A percentile compares a stretch with the other conserved stretches of the same genome.
These are phyloP conservation scores for Botrytis cinerea DNA, from an alignment of 2,329 filamentous ascomycete species.

Conservation along the genomic window DNA sequence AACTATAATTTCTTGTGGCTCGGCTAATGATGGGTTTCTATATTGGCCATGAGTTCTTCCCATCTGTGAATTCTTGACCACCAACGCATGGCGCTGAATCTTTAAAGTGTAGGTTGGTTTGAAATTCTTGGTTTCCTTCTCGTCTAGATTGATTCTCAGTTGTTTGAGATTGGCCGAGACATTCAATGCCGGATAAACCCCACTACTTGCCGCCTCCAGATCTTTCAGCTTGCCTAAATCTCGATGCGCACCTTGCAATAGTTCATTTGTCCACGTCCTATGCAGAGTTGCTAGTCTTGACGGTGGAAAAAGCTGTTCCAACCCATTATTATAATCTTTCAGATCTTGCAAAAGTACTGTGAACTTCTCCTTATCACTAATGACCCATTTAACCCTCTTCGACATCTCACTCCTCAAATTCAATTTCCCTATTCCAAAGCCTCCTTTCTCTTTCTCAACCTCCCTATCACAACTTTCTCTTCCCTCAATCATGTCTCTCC, in stretches of 20 bases:
- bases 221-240: slow-evolving; percentile 47
- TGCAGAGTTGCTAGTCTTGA: slow-evolving; percentile 47
- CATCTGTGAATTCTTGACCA: slow-evolving; percentile 30
- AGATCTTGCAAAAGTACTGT: slow-evolving; percentile 45
- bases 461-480: slow-evolving; percentile 15
- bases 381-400: slow-evolving; percentile 49
- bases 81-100: slow-evolving; percentile 43
- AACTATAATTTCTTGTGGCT: slow-evolving; percentile 43
- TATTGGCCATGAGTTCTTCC: slow-evolving; percentile 42
- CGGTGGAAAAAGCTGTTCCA: slow-evolving; percentile 50
- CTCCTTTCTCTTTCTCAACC: slow-evolving; percentile 11
- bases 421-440: slow-evolving; percentile 20
- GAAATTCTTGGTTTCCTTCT: slow-evolving; percentile 46
- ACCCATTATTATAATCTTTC: slow-evolving; percentile 52
- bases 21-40: slow-evolving; percentile 41
- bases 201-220: slow-evolving; percentile 47
- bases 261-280: slow-evolving; percentile 50
- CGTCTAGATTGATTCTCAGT: slow-evolving; percentile 51
- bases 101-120: slow-evolving; percentile 48
- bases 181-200: slow-evolving; percentile 48
- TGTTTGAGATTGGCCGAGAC: slow-evolving; percentile 49
- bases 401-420: slow-evolving; percentile 33
- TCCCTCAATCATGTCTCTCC: slow-evolving; percentile 22
- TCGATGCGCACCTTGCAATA: slow-evolving; percentile 49
- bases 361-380: slow-evolving; percentile 52